Evolutionary conservation across 1,284 basidiomycete species (phyloP).

Genomic region (Fomitopsis palustris): DNA sequence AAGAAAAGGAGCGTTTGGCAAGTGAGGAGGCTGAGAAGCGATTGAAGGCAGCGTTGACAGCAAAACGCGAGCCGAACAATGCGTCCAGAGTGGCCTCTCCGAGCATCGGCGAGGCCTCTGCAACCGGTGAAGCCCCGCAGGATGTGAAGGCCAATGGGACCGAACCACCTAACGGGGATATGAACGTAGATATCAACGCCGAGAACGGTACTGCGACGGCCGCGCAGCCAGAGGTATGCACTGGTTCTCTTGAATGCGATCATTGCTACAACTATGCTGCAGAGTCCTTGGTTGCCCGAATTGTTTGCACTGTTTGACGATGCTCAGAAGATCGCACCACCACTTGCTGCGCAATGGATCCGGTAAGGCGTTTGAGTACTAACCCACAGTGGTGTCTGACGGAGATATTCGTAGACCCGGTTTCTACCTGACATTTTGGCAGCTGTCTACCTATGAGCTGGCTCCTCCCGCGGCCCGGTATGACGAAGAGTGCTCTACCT

Average conservation of each 20-base stretch:
- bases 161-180: conserved; percentile 32
- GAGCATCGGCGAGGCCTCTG: conserved; percentile 34
- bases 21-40: conserved; percentile 75
- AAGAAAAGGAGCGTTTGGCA: conserved; percentile 62
- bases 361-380: conserved; percentile 48
- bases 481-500: conserved; percentile 60
- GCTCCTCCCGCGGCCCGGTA: conserved; percentile 67
- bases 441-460: conserved; percentile 86
- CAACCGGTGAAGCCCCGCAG: conserved; percentile 30
- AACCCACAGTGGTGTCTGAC: neutral
- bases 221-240: neutral
- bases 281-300: conserved; percentile 78
- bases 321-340: conserved; percentile 63
- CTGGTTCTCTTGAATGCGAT: neutral
- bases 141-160: conserved; percentile 27
- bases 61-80: conserved; percentile 68
- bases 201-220: conserved; percentile 2
- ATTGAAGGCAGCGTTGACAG: conserved; percentile 69
- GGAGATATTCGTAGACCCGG: conserved; percentile 53
- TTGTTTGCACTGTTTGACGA: conserved; percentile 68
- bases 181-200: conserved; percentile 37
- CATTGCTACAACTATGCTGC: conserved; percentile 4
- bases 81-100: conserved; percentile 61
- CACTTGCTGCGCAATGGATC: conserved; percentile 59
- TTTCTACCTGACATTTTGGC: conserved; percentile 96